Percentiles rank a stretch among this genome's conserved stretches.
phyloP scores from a whole-genome alignment of 2,329 filamentous ascomycete genomes.

The Fusarium sp. region DNA sequence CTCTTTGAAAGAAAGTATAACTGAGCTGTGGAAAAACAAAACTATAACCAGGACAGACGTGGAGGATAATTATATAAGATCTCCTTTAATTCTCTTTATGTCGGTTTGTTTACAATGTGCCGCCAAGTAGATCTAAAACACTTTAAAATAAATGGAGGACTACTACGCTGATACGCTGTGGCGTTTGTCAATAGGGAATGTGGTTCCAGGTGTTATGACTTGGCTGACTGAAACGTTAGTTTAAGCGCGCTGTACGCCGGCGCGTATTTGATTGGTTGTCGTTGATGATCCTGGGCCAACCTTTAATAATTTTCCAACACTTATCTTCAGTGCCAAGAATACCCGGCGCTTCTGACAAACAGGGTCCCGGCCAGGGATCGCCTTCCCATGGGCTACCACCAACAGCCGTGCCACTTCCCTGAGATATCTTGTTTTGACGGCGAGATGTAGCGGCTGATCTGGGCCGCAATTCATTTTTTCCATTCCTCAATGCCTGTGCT shows the following conservation, averaged over 20 bases:
- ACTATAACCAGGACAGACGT: neutral
- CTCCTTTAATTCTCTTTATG: neutral
- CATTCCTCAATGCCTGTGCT: too few relatives aligned
- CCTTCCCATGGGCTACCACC: too few relatives aligned
- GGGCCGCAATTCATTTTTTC: too few relatives aligned
- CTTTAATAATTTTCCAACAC: too few relatives aligned
- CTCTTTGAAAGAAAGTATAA: neutral
- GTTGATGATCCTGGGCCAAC: too few relatives aligned
- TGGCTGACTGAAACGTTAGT: neutral
- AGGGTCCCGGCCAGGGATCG: neutral
- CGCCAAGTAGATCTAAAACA: neutral
- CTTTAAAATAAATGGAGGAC: neutral
- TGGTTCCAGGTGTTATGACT: neutral
- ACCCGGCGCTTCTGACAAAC: neutral
- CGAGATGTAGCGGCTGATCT: too few relatives aligned
- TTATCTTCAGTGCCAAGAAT: neutral
- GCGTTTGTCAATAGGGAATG: neutral
- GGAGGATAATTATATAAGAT: neutral
- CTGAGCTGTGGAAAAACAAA: neutral
- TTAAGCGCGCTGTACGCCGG: neutral
- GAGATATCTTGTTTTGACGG: too few relatives aligned
- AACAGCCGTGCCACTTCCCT: too few relatives aligned
- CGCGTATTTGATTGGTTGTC: neutral
- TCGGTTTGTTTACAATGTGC: neutral
- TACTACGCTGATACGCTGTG: neutral